Base-by-base conservation (phyloP, 805 yeast genomes). In the Priceomyces carsonii region DNA sequence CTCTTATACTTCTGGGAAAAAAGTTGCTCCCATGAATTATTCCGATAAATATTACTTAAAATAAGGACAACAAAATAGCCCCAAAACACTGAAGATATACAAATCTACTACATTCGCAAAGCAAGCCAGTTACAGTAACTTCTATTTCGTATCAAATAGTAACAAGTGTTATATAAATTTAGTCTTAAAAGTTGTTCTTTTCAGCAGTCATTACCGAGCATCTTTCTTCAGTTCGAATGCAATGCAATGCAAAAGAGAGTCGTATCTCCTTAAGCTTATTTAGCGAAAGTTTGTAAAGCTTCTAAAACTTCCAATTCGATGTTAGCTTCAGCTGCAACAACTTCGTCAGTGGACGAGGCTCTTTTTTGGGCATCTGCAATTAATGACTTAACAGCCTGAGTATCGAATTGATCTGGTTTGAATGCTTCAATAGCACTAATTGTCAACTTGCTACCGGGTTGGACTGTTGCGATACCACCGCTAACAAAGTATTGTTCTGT, bases 381-480 rank as follows among this genome's bases (percentile, higher is more conserved):
- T 63, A 86, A 80, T 41, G 80, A 56, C 75, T 80, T 86, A 64
- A 90, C 82, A 53, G 85, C 79, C 50, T 80, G 85, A 26, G 80
- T 70, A 38, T 89, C 86, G 70, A 91, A 88, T 44, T 87, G 80
- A 47, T 88, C 91, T 53, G 93, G 76, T 59, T 93, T 86, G 73
- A 80, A 87, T 28, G 98, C 99, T 74, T 93, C 99, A 55, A 88
- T 84, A 47, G 97, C 90, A 59, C 93, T 85, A 66, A 93, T 83
- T 59, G 86, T 80, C 62, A 93, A 76, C 53, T 83, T 77, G 50
- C 96, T 89, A 58, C 87, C 95, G 69, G 96, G 97, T 65, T 86
- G 90, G 48, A 93, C 95, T 39, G 95, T 80, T 42, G 96, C 98
- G 57, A 91, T 85, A 51, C 99, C 99, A 50, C 98, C 98, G 44